phyloP scores from a whole-genome alignment of 1,284 basidiomycete species.

The Abortiporus biennis region DNA sequence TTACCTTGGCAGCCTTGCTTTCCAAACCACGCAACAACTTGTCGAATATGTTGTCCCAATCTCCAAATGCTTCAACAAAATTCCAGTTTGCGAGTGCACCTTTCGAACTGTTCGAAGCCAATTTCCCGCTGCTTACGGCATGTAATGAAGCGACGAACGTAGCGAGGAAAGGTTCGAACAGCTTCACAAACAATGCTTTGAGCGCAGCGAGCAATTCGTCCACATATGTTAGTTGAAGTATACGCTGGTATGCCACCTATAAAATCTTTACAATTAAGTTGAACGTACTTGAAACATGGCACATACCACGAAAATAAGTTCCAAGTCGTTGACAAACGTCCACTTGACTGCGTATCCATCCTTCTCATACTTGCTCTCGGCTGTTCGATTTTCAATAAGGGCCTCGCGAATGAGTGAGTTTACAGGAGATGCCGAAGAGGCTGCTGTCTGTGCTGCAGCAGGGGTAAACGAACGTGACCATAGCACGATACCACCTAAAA shows the following conservation, averaged over 20 bases:
- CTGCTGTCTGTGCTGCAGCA: conserved; percentile 65
- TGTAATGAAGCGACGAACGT: conserved; percentile 80
- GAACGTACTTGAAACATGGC: neutral
- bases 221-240: conserved; percentile 92
- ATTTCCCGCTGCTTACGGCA: conserved; percentile 42
- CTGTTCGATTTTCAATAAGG: conserved; percentile 77
- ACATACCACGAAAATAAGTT: conserved; percentile 90
- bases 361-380: conserved; percentile 82
- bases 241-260: conserved; percentile 94
- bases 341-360: conserved; percentile 91
- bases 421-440: conserved; percentile 80
- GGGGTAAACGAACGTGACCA: conserved; percentile 94
- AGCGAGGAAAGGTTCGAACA: conserved; percentile 78
- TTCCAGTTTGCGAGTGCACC: conserved; percentile 45
- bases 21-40: conserved; percentile 72
- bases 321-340: conserved; percentile 89
- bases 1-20: conserved; percentile 65
- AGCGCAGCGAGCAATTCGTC: conserved; percentile 80
- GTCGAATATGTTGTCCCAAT: conserved; percentile 83
- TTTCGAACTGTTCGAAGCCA: conserved; percentile 28
- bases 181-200: conserved; percentile 80
- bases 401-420: conserved; percentile 88
- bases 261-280: conserved; percentile 6
- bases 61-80: conserved; percentile 66
- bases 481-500: conserved; percentile 80